Percentiles rank a stretch among this genome's conserved stretches.
Evolutionary conservation across 768 basidiomycete genomes (phyloP).

Genomic region (Mycena albidolilacea): DNA sequence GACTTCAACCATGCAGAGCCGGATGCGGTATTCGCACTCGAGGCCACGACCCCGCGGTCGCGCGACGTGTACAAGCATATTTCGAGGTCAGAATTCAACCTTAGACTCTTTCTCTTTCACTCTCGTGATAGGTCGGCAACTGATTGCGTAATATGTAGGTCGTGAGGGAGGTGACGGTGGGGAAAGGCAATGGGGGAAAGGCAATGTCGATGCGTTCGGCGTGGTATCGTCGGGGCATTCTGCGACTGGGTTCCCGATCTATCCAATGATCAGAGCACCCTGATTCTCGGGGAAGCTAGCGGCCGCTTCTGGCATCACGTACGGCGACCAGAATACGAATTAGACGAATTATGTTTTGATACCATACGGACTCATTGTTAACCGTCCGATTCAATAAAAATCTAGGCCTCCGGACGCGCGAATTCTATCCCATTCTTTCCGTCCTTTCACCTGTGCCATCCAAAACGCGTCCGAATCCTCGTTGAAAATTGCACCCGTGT

Average conservation of each 20-base stretch:
- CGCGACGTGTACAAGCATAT: slow-evolving; percentile 31
- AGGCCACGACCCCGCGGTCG: slow-evolving; percentile 25
- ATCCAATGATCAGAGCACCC: slow-evolving; percentile 19
- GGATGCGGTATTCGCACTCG: slow-evolving; percentile 26
- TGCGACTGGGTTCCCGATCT: slow-evolving; percentile 29
- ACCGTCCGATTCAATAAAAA: not conserved
- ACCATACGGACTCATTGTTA: too few species aligned
- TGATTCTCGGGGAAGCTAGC: not conserved
- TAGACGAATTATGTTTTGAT: too few species aligned
- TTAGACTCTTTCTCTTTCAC: not conserved
- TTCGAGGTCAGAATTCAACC: slow-evolving; percentile 33
- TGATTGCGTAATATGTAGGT: not conserved
- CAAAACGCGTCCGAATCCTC: not conserved
- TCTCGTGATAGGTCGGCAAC: not conserved
- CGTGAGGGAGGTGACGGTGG: slow-evolving; percentile 9
- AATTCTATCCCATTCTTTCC: not conserved
- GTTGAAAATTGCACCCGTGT: not conserved
- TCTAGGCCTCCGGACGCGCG: not conserved
- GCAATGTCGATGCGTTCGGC: slow-evolving; percentile 10
- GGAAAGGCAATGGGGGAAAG: slow-evolving; percentile 18
- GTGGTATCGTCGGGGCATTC: slow-evolving; percentile 3
- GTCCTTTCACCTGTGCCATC: not conserved
- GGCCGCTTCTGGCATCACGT: too few species aligned
- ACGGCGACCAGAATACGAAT: too few species aligned
- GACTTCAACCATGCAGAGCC: slow-evolving; percentile 24